Conservation (phyloP, 164 flowering plant species). For the Platanus orientalis region DNA sequence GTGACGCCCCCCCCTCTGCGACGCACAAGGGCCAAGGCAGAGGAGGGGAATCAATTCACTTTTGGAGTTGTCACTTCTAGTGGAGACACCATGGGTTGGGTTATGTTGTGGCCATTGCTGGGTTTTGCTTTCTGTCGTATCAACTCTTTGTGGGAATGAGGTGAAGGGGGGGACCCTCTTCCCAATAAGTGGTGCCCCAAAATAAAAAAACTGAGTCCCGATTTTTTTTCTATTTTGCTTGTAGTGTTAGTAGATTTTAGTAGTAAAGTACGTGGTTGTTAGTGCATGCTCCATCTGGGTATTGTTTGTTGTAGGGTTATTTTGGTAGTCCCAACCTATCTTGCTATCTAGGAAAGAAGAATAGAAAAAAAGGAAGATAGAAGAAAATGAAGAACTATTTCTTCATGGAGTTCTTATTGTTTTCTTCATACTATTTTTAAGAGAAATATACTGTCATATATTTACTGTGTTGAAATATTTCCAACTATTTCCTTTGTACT, state of each 20-base stretch:
- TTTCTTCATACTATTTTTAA: no score
- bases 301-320: not conserved
- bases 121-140: not conserved
- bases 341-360: constrained; percentile 3
- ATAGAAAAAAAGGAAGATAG: not conserved
- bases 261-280: not conserved
- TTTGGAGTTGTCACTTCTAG: no score
- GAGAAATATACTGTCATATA: no score
- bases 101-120: not conserved
- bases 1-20: no score
- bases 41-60: no score
- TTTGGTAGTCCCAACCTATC: not conserved
- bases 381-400: no score
- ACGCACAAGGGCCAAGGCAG: no score
- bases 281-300: not conserved
- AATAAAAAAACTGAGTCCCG: not conserved
- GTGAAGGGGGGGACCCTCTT: not conserved
- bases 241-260: not conserved
- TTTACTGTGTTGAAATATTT: no score
- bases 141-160: not conserved
- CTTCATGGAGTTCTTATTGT: no score
- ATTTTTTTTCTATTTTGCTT: not conserved
- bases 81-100: not conserved
- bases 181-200: not conserved
- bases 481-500: no score